Base-by-base conservation (phyloP, 2,329 filamentous ascomycete genomes). In the Claviceps citrina region DNA sequence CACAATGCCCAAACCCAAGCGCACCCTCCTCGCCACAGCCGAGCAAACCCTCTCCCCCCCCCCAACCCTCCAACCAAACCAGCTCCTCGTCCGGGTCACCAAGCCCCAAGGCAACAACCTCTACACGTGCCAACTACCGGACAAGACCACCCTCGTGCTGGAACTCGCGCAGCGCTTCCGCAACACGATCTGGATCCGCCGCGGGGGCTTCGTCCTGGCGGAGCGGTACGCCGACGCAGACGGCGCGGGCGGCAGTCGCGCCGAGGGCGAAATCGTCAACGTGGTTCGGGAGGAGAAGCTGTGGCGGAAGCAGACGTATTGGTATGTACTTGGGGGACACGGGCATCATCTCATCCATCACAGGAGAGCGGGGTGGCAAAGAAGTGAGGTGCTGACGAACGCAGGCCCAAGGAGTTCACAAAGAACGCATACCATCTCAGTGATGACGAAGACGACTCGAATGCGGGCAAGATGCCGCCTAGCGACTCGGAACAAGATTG, bases 171-270 rank as follows among this genome's bases (percentile, higher is more conserved):
- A 84, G 20, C 77, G 78, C 31, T 95, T 96, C 57, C 82, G 89
- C 45, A 91, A 84, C 47, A 91, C 84, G 2, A 84, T 96, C 47
- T 96, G 85, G 84, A 82, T 96, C 58, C 87, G 83, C 60, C 78
- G 85, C 15, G 83, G 86, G 24, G 84, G 85, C 0, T 96, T 80
- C 58, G 86, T 95, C 24, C 63, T 96, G 9, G 71, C 94, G 12
- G 83, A 96, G 48, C 52, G 66, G 13, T 80, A 74, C 19, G 68
- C 70, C 24, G 67, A 72, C 19, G 68, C 70, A 22, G 67, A 72
- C 2, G 66, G 78, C 28, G 75, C 77, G 22, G 75, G 78, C 38
- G 78, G 81, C 33, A 85, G 85, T 51, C 86, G 85, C 58, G 73
- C 93, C 10, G 71, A 74, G 39, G 91, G 89, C 12, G 84, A 94